Evolutionary conservation across 768 basidiomycete genomes (phyloP).

Genomic region (Tephrocybe sp.): DNA sequence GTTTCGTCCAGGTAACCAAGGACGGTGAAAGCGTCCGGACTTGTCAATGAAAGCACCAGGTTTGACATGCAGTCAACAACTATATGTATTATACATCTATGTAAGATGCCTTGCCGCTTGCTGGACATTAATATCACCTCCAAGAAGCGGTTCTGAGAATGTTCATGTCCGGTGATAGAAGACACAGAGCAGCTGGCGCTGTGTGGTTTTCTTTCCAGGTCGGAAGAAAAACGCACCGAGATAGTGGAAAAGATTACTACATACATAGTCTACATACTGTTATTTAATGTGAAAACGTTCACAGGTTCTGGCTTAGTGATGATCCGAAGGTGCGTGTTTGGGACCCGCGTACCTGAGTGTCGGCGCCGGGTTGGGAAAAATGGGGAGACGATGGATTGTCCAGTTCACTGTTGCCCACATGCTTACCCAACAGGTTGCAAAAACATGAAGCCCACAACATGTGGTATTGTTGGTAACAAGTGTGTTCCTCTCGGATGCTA

Average conservation of each 20-base stretch:
- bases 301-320: conserved; percentile 7
- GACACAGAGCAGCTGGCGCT: conserved; percentile 1
- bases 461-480: not conserved
- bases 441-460: conserved; percentile 5
- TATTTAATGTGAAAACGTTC: conserved; percentile 1
- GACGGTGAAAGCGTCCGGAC: conserved; percentile 7
- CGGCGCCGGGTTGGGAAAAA: conserved; percentile 1
- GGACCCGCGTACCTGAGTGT: conserved; percentile 15
- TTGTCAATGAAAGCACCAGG: conserved; percentile 9
- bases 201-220: conserved; percentile 2
- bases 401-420: conserved; percentile 10
- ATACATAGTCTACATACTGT: too few species aligned
- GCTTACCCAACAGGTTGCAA: conserved; percentile 1
- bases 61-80: conserved; percentile 4
- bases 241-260: not conserved
- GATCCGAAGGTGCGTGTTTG: conserved; percentile 12
- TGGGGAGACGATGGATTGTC: conserved; percentile 5
- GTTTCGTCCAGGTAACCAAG: not conserved
- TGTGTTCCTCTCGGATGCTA: not conserved
- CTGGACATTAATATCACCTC: conserved; percentile 2
- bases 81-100: too few species aligned
- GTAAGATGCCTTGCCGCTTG: too few species aligned
- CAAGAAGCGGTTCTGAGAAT: conserved; percentile 11
- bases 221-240: conserved; percentile 8
- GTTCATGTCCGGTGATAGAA: conserved; percentile 1